phyloP scores from a whole-genome alignment of 306 rosid genomes.

The Comarum palustre region DNA sequence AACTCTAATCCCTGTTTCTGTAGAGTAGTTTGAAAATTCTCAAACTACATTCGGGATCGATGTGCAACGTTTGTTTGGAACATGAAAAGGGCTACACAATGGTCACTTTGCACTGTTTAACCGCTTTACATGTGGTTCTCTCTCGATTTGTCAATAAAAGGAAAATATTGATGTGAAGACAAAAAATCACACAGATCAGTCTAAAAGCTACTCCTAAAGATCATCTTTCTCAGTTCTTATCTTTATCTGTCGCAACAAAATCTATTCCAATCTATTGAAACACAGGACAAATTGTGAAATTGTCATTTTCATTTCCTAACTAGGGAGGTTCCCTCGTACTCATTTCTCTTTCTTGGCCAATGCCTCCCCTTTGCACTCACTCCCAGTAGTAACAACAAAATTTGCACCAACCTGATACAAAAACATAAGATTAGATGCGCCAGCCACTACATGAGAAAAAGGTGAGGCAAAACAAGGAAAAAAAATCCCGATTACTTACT shows the following conservation, averaged over 20 bases:
- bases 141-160: background rate
- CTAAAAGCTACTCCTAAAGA: conserved; percentile 6
- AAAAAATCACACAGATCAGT: background rate
- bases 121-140: background rate
- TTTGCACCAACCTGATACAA: conserved; percentile 78
- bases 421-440: conserved; percentile 26
- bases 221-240: conserved; percentile 19
- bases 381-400: conserved; percentile 82
- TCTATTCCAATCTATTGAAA: conserved; percentile 34
- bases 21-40: too few relatives aligned
- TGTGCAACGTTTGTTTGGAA: background rate
- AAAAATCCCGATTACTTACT: conserved; percentile 51
- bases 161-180: background rate
- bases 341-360: conserved; percentile 79
- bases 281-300: conserved; percentile 4
- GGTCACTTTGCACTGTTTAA: background rate
- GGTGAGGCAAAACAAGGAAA: background rate
- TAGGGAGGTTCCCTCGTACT: conserved; percentile 11
- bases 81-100: background rate
- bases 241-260: conserved; percentile 31
- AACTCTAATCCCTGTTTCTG: too few relatives aligned
- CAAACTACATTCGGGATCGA: background rate
- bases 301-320: conserved; percentile 4
- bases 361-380: conserved; percentile 88
- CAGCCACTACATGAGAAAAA: background rate